Evolutionary conservation across 2,329 filamentous ascomycete species (phyloP), one percentile per base, ranked within the genome.

Genomic region (Microcera coccophila): DNA sequence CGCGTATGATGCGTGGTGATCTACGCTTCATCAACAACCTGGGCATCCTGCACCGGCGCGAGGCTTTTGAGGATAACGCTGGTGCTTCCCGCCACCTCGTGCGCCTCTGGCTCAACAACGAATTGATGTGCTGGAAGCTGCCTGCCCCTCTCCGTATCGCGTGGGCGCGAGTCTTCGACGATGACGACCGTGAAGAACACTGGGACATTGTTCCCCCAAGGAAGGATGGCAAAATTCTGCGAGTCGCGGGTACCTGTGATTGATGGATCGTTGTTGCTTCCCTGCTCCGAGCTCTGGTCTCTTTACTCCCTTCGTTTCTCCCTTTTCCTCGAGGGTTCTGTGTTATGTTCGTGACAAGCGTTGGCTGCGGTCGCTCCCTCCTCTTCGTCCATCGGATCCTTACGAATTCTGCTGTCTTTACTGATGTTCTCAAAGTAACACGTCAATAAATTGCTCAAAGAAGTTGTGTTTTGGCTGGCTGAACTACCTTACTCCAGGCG

Each of bases 21-120:
- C 66, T 78, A 10, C 68, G 70, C 41, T 76, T 70, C 42, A 63
- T 73, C 18, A 77, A 77, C 49, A 76, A 78, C 52, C 52, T 75
- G 14, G 67, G 65, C 10, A 41, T 78, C 2, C 65, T 76, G 26
- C 74, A 78, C 43, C 66, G 68, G 0, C 61, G 74, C 10, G 70
- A 71, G 19, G 68, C 63, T 0, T 76, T 75, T 43, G 58, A 50
- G 2, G 65, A 73, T 38, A 62, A 59, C 0, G 52, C 49, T 0
- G 60, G 62, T 17, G 63, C 68, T 37, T 8, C 12, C 9, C 37
- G 42, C 4, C 38, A 45, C 20, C 26, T 45, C 3, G 18, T 45
- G n/a, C 61, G 71, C 0, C 54, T 74, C 8, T 74, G 70, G 68
- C 55, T 74, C 7, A 64, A 70, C 2, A 69, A 74, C 16, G 60